phyloP scores from a whole-genome alignment of 2,329 filamentous ascomycete species.

The Colletotrichum chrysophilum region DNA sequence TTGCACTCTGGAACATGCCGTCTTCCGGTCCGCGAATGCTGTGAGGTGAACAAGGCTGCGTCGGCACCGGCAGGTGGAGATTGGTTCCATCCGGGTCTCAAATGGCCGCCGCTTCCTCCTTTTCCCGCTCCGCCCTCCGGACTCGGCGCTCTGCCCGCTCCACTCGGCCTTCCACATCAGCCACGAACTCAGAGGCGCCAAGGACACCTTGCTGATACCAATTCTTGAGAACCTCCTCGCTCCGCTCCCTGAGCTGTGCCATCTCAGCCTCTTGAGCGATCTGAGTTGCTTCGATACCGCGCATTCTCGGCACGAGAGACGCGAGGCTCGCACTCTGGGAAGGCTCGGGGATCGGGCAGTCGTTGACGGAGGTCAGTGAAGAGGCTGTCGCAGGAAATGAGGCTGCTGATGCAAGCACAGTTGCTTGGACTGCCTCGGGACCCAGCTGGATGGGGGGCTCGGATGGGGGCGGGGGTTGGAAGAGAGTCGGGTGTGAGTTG shows the following conservation, averaged over 20 bases:
- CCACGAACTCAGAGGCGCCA: conserved; percentile 70
- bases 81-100: background rate
- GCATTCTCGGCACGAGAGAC: conserved; percentile 65
- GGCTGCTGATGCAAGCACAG: conserved; percentile 61
- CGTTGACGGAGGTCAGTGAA: conserved; percentile 59
- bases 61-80: background rate
- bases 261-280: conserved; percentile 67
- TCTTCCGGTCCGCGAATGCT: background rate
- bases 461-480: conserved; percentile 50
- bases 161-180: conserved; percentile 72
- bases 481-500: conserved; percentile 58
- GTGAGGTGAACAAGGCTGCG: background rate
- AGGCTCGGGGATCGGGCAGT: conserved; percentile 62
- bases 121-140: conserved; percentile 65
- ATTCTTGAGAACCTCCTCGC: conserved; percentile 64
- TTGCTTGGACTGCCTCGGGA: conserved; percentile 55
- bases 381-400: conserved; percentile 62
- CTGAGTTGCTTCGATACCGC: conserved; percentile 64
- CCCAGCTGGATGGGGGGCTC: conserved; percentile 58
- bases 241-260: conserved; percentile 66
- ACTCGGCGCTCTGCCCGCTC: conserved; percentile 70
- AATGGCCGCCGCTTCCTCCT: conserved; percentile 44
- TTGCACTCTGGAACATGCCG: background rate
- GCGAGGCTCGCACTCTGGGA: conserved; percentile 61
- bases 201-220: conserved; percentile 81